Base-by-base conservation (phyloP, 2,329 filamentous ascomycete genomes). In the Xylaria sp. region DNA sequence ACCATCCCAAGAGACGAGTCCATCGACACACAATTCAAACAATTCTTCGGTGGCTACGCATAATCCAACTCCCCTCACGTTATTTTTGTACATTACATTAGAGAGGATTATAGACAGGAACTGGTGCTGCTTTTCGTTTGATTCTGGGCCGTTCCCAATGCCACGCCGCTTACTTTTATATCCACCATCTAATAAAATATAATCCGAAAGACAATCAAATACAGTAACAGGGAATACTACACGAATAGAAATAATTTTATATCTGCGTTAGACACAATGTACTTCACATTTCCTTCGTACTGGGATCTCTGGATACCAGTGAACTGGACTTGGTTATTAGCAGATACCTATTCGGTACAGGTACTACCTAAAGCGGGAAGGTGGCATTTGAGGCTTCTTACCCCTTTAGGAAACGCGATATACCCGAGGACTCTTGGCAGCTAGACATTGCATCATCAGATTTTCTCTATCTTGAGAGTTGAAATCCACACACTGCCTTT, bases 381-480 rank as follows among this genome's bases (percentile, higher is more conserved):
- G 15, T 59, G 3, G 20, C 41, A 39, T n/a, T 46, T 34, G 58
- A 63, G 34, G 59, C 39, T 41, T 48, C 61, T 65, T 64, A 13
- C 66, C 60, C 13, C 23, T 65, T 68, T 60, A 5, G 60, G 60
- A 57, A 62, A 63, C 20, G 58, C 48, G 48, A 41, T 8, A 37
- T n/a, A 48, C 28, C 55, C 65, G 39, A 50, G 9, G 46, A 25
- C 9, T 9, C 46, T 50, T 50, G 4, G 46, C 46, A 12, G 46
- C 34, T 15, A 25, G 31, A 28, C 28, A 58, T 66, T 55, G 46
- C 50, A 58, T 66, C 50, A 59, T 65, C 31, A n/a, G 46, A 54
- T 58, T 58, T 41, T 55, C 18, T 6, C 54, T 31, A 20, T 23
- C 25, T 51, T 39, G 37, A 28, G 28, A 28, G 4, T 18, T 34